phyloP scores from a whole-genome alignment of 805 yeast genomes.

The Wickerhamomyces tratensis region DNA sequence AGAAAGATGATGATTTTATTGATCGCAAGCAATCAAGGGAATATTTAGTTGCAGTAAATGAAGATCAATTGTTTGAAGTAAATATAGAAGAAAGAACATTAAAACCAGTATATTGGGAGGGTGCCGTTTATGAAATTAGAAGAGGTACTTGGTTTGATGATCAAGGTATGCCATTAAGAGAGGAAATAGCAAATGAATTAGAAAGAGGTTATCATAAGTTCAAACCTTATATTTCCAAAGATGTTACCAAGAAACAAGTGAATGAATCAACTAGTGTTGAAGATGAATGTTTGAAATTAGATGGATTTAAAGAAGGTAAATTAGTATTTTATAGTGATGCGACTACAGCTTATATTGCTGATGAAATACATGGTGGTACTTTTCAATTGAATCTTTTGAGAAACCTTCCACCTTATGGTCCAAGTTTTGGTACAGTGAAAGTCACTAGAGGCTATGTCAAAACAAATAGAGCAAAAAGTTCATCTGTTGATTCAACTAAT shows the following conservation, averaged over 20 bases:
- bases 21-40: no score
- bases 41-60: conserved; percentile 52
- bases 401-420: conserved; percentile 22
- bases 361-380: conserved; percentile 32
- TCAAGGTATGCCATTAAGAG: conserved; percentile 45
- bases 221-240: conserved; percentile 20
- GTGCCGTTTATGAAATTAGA: conserved; percentile 74
- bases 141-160: conserved; percentile 77
- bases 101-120: conserved; percentile 78
- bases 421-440: conserved; percentile 36
- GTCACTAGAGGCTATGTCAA: conserved; percentile 40
- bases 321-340: conserved; percentile 31
- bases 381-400: conserved; percentile 25
- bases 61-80: conserved; percentile 72
- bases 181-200: conserved; percentile 40
- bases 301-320: conserved; percentile 22
- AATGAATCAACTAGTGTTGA: no score
- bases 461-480: background rate
- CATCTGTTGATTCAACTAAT: background rate
- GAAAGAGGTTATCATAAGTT: conserved; percentile 43
- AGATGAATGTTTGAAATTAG: conserved; percentile 2
- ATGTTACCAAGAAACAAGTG: no score
- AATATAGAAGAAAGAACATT: conserved; percentile 45
- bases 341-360: conserved; percentile 36
- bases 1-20: background rate